Evolutionary conservation across 2,329 filamentous ascomycete genomes (phyloP).

Genomic region (Aspergillus spinulosporus): DNA sequence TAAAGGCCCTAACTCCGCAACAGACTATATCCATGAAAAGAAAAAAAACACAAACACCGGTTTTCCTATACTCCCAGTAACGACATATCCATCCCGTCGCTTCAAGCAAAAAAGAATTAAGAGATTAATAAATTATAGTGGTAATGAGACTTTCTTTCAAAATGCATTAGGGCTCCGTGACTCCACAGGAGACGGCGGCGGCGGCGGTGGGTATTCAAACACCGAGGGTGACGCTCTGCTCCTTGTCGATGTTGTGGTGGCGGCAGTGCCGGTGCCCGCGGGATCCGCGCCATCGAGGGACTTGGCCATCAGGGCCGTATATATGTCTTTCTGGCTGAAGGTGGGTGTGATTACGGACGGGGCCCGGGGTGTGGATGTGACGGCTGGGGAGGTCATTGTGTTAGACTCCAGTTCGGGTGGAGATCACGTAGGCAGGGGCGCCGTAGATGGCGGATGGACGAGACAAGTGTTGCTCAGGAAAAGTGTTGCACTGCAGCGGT

Average conservation of each 20-base stretch:
- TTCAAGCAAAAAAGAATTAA: background rate
- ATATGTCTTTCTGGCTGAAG: slow-evolving; percentile 40
- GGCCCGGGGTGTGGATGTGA: slow-evolving; percentile 17
- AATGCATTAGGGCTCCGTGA: slow-evolving; percentile 17
- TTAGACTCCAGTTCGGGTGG: background rate
- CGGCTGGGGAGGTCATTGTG: slow-evolving; percentile 24
- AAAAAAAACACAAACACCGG: background rate
- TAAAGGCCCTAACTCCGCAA: background rate
- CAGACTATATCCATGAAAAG: background rate
- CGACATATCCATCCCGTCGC: background rate
- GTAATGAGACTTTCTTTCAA: background rate
- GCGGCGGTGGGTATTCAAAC: slow-evolving; percentile 30
- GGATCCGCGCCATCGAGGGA: slow-evolving; percentile 29
- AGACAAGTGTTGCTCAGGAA: background rate
- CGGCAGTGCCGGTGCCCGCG: background rate
- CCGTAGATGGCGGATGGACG: background rate
- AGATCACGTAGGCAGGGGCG: too few species aligned
- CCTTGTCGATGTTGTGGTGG: background rate
- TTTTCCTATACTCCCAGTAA: background rate
- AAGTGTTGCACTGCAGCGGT: too few species aligned
- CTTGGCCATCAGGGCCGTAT: slow-evolving; percentile 41
- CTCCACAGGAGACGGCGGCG: slow-evolving; percentile 34
- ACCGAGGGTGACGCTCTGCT: background rate
- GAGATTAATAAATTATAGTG: background rate
- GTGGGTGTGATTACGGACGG: slow-evolving; percentile 25